phyloP scores from a whole-genome alignment of 1,284 basidiomycete genomes.

The Volvariella surrecta region DNA sequence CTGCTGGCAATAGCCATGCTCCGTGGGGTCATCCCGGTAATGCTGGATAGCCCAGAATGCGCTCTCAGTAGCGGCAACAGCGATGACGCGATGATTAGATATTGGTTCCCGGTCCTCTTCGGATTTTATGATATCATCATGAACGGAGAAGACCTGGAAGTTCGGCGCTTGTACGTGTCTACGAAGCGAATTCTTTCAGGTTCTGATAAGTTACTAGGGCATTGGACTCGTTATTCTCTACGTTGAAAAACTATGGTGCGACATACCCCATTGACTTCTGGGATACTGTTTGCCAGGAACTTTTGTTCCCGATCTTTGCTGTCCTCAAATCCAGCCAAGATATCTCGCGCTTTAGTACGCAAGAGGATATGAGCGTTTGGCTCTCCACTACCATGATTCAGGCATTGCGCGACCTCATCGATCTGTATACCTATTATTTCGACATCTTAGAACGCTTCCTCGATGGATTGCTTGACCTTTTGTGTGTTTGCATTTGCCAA shows the following conservation, averaged over 20 bases:
- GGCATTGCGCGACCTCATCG: slow-evolving; percentile 91
- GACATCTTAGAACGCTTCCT: slow-evolving; percentile 86
- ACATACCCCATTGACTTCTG: slow-evolving; percentile 92
- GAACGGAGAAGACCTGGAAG: slow-evolving; percentile 99
- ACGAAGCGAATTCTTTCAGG: background rate
- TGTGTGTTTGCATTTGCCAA: slow-evolving; percentile 98
- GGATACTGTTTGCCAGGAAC: slow-evolving; percentile 95
- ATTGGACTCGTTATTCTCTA: slow-evolving; percentile 91
- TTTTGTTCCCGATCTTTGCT: slow-evolving; percentile 98
- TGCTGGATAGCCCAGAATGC: slow-evolving; percentile 84
- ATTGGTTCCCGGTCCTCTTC: slow-evolving; percentile 96
- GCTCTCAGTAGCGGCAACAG: slow-evolving; percentile 36
- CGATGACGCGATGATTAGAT: slow-evolving; percentile 87
- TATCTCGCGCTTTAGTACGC: slow-evolving; percentile 86
- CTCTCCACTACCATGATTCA: slow-evolving; percentile 99
- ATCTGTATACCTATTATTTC: slow-evolving; percentile 96
- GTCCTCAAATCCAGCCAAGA: slow-evolving; percentile 90
- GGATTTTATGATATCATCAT: slow-evolving; percentile 99
- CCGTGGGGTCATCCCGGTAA: slow-evolving; percentile 83
- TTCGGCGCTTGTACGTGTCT: slow-evolving; percentile 77
- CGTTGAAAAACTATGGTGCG: slow-evolving; percentile 85
- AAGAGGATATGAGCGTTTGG: slow-evolving; percentile 99
- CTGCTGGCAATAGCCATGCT: slow-evolving; percentile 96
- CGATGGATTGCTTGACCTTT: slow-evolving; percentile 86
- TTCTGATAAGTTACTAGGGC: slow-evolving; percentile 45